phyloP scores from a whole-genome alignment of 2,329 filamentous ascomycete species.

The Exophiala bonariae region DNA sequence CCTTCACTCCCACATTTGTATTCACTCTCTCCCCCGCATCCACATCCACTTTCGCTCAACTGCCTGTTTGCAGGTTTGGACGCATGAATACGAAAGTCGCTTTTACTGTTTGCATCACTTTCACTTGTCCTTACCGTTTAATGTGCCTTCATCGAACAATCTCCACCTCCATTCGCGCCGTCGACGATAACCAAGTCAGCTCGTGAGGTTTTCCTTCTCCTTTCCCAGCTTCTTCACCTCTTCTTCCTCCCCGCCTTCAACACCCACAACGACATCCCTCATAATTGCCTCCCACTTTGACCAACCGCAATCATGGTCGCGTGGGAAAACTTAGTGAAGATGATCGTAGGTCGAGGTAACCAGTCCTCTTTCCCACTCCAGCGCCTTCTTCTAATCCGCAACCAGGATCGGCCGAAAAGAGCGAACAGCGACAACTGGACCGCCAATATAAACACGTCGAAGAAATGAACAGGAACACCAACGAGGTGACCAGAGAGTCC shows the following conservation, averaged over 20 bases:
- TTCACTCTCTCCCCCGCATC: conserved; percentile 8
- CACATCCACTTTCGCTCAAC: conserved; percentile 17
- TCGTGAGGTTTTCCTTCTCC: too few relatives aligned
- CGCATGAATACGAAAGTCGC: conserved; percentile 21
- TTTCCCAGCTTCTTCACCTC: not conserved
- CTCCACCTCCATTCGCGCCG: conserved; percentile 27
- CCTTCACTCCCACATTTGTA: conserved; percentile 1
- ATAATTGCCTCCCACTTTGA: too few relatives aligned
- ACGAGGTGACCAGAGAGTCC: conserved; percentile 15
- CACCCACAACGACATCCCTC: too few relatives aligned
- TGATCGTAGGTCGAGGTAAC: conserved; percentile 20
- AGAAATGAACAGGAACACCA: conserved; percentile 15
- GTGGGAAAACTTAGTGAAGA: conserved; percentile 14
- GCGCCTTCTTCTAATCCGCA: not conserved
- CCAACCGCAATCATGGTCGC: not conserved
- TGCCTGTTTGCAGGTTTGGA: conserved; percentile 15
- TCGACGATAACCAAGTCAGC: conserved; percentile 28
- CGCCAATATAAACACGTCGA: conserved; percentile 15
- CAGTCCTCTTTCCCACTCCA: not conserved
- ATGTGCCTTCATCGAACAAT: conserved; percentile 25
- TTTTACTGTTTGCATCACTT: conserved; percentile 24
- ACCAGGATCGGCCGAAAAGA: conserved; percentile 15
- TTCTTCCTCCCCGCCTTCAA: not conserved
- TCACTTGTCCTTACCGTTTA: conserved; percentile 23
- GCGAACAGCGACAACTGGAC: conserved; percentile 18